Evolutionary conservation across 345 rosid species (phyloP).

Genomic region (Barbarea vulgaris): DNA sequence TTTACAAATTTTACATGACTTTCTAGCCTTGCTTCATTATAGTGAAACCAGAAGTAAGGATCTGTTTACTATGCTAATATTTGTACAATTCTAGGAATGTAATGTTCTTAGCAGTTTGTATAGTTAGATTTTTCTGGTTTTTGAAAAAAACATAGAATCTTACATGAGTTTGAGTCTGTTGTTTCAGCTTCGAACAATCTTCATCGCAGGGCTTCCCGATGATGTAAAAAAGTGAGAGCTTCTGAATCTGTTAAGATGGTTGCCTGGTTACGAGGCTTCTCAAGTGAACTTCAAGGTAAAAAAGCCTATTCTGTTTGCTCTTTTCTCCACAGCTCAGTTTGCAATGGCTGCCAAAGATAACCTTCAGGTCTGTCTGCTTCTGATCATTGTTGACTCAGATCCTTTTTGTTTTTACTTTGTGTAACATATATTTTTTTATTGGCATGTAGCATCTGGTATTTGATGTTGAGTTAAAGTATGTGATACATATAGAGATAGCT

Average conservation of each 20-base stretch:
- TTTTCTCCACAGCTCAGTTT: slow-evolving; percentile 67
- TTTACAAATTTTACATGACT: not conserved
- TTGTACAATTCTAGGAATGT: not conserved
- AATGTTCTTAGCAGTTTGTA: not conserved
- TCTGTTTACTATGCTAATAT: not conserved
- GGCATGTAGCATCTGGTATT: slow-evolving; percentile 73
- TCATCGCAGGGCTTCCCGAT: slow-evolving; percentile 91
- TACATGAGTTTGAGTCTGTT: slow-evolving; percentile 30
- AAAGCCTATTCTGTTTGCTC: slow-evolving; percentile 97
- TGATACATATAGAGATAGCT: slow-evolving; percentile 96
- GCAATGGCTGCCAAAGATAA: slow-evolving; percentile 90
- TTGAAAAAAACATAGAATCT: slow-evolving; percentile 2
- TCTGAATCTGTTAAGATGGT: slow-evolving; percentile 86
- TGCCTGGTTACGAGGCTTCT: slow-evolving; percentile 98
- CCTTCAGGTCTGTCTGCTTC: slow-evolving; percentile 65
- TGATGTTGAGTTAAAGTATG: slow-evolving; percentile 80
- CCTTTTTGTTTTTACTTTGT: not conserved
- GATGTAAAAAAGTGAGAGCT: slow-evolving; percentile 96
- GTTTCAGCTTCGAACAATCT: slow-evolving; percentile 82
- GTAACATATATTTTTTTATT: slow-evolving; percentile 19
- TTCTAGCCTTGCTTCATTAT: not conserved
- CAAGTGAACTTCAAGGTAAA: slow-evolving; percentile 93
- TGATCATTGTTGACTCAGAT: not conserved
- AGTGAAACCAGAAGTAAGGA: not conserved
- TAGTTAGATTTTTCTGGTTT: not conserved